Conservation (phyloP, 306 rosid genomes). For the Dalbergia cultrata region DNA sequence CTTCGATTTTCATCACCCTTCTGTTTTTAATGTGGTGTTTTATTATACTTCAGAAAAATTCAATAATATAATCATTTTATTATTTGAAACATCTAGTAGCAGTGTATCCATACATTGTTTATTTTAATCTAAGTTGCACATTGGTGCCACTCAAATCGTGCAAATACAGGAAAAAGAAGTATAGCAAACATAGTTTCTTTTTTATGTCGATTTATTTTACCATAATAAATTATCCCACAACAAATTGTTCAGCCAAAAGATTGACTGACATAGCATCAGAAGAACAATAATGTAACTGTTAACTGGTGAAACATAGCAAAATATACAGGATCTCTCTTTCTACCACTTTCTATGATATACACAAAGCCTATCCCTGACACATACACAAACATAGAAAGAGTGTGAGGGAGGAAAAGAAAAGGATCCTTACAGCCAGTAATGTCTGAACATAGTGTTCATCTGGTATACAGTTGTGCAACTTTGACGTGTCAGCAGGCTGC, state of each 20-base stretch:
- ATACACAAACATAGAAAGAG: neutral
- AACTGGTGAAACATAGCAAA: neutral
- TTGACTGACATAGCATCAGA: neutral
- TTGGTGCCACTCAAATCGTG: neutral
- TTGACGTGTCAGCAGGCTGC: slow-evolving; percentile 90
- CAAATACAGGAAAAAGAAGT: neutral
- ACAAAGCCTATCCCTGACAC: neutral
- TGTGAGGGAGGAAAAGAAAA: neutral
- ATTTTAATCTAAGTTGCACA: neutral
- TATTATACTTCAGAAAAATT: slow-evolving; percentile 6
- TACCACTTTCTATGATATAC: neutral
- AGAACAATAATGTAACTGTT: neutral
- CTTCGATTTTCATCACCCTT: slow-evolving; percentile 25
- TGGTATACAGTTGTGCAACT: slow-evolving; percentile 94
- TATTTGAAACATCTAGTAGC: slow-evolving; percentile 24
- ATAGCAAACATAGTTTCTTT: neutral
- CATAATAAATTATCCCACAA: neutral
- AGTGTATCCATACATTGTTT: neutral
- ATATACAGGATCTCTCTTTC: neutral
- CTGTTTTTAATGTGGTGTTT: slow-evolving; percentile 14
- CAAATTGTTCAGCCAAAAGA: slow-evolving; percentile 2
- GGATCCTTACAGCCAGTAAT: slow-evolving; percentile 80
- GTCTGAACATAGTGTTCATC: slow-evolving; percentile 99
- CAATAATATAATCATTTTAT: neutral
- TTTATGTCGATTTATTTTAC: neutral